These are phyloP conservation scores for Barnettozyma pratensis DNA, from an alignment of 805 yeast species.

Conservation along the genomic window DNA sequence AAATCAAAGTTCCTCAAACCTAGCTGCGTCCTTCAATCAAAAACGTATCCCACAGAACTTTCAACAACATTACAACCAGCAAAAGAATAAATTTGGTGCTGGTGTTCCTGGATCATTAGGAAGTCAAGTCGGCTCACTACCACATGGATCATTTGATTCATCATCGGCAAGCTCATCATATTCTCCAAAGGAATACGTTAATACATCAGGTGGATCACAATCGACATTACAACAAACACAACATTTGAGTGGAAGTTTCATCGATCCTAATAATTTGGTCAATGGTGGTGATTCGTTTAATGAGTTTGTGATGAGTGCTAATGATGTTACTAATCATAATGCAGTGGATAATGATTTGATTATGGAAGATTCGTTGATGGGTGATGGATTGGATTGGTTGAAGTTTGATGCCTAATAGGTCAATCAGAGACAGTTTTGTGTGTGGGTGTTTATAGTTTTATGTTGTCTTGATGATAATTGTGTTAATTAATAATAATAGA, in stretches of 20 bases:
- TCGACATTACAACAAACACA: not conserved
- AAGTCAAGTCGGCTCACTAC: not conserved
- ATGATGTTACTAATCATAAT: not conserved
- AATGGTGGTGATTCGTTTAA: constrained; percentile 2
- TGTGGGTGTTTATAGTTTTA: no score
- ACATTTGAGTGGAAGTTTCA: not conserved
- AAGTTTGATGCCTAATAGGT: constrained; percentile 22
- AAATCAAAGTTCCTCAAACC: constrained; percentile 18
- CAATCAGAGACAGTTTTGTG: no score
- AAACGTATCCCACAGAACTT: constrained; percentile 26
- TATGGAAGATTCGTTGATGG: constrained; percentile 13
- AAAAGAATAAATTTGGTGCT: not conserved
- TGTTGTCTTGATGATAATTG: no score
- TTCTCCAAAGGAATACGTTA: constrained; percentile 1
- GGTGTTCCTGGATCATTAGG: not conserved
- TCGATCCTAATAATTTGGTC: constrained; percentile 3
- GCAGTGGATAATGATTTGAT: constrained; percentile 7
- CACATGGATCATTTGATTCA: not conserved
- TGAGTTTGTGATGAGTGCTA: constrained; percentile 7
- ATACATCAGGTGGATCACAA: not conserved
- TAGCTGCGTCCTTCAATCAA: constrained; percentile 24
- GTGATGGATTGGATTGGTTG: constrained; percentile 25
- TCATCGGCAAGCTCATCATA: constrained; percentile 1
- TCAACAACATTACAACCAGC: constrained; percentile 7
- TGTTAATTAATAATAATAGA: no score